A percentile compares a stretch with the other conserved stretches of the same genome.
phyloP scores from a whole-genome alignment of 2,329 filamentous ascomycete species.

The Venturiaceae sp. region DNA sequence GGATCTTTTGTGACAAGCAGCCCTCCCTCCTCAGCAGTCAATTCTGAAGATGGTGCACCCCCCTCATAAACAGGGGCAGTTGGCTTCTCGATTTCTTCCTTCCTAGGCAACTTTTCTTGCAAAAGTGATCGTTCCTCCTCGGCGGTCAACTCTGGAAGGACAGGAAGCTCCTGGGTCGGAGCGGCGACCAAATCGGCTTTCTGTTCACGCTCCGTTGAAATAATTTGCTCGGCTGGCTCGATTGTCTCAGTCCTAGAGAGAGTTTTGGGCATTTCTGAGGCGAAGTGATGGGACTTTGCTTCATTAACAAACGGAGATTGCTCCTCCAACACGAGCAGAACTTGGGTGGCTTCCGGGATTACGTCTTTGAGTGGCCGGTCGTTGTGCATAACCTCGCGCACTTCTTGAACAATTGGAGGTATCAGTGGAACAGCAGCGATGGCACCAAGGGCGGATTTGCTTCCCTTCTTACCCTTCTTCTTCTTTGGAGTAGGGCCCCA shows the following conservation, averaged over 20 bases:
- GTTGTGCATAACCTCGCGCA: not conserved
- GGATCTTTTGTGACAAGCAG: too few species aligned
- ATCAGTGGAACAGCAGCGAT: not conserved
- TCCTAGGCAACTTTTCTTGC: not conserved
- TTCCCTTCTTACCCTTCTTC: conserved; percentile 40
- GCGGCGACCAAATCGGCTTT: too few species aligned
- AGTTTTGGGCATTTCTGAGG: not conserved
- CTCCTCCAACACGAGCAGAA: too few species aligned
- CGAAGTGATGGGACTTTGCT: not conserved
- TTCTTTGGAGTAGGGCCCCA: conserved; percentile 19
- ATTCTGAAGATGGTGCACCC: too few species aligned
- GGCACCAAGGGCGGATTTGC: conserved; percentile 12
- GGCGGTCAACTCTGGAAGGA: not conserved
- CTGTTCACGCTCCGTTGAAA: not conserved
- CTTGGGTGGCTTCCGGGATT: not conserved
- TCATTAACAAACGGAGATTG: not conserved
- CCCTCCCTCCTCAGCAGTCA: too few species aligned
- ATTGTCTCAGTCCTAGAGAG: not conserved
- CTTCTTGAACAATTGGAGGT: not conserved
- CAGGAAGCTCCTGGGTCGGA: not conserved
- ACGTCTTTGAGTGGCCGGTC: not conserved
- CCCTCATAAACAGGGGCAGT: not conserved
- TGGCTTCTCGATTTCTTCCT: not conserved
- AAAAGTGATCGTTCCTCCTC: too few species aligned
- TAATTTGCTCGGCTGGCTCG: not conserved